phyloP scores from a whole-genome alignment of 1,139 yeast genomes.

The Yamadazyma triangularis region DNA sequence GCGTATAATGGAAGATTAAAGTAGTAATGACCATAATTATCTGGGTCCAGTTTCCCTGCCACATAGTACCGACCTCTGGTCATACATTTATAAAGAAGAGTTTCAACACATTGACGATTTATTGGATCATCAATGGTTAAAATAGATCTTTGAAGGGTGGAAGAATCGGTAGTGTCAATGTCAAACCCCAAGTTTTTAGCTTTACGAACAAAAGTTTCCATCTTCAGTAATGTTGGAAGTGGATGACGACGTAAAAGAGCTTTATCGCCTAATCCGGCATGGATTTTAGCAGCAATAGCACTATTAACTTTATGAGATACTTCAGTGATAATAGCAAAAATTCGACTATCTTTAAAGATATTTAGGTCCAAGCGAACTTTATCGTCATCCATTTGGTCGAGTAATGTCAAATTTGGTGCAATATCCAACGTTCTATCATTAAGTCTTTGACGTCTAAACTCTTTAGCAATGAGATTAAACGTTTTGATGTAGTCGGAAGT shows the following conservation, averaged over 20 bases:
- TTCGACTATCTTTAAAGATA: constrained; percentile 60
- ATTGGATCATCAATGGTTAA: constrained; percentile 59
- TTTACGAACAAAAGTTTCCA: constrained; percentile 74
- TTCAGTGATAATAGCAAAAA: constrained; percentile 65
- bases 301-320: constrained; percentile 76
- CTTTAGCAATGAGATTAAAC: constrained; percentile 60
- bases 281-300: constrained; percentile 79
- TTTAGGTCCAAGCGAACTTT: constrained; percentile 67
- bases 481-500: constrained; percentile 66
- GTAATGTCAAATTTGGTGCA: constrained; percentile 57
- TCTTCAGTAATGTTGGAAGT: constrained; percentile 75
- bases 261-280: constrained; percentile 70
- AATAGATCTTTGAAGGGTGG: constrained; percentile 69
- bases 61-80: constrained; percentile 81
- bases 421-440: constrained; percentile 45
- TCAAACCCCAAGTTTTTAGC: constrained; percentile 61
- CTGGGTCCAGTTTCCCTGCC: constrained; percentile 85
- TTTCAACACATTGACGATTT: constrained; percentile 72
- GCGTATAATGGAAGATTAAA: constrained; percentile 83
- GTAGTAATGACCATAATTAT: constrained; percentile 72
- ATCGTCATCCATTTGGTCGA: constrained; percentile 85
- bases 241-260: constrained; percentile 88
- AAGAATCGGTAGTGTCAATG: constrained; percentile 72
- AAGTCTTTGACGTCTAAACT: constrained; percentile 70
- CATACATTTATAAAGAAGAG: constrained; percentile 77